Evolutionary conservation across 2,329 filamentous ascomycete genomes (phyloP), one percentile per base, ranked within the genome.

Genomic region (Esteya vermicola): DNA sequence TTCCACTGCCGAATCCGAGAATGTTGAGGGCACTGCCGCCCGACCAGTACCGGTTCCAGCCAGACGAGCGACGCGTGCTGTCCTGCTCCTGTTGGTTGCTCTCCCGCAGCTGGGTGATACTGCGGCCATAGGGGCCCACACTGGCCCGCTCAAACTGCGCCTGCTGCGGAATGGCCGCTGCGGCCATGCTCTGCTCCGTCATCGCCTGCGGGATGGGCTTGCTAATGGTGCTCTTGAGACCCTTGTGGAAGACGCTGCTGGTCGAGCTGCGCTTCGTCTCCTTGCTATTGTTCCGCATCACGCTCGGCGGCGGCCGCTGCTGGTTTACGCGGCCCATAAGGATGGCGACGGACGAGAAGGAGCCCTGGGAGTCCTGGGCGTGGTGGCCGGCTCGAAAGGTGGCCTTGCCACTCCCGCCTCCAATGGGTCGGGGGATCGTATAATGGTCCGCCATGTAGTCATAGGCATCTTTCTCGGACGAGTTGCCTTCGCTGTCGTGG

Each of bases 1-100:
- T 54, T 41, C 58, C 58, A 37, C 54, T 59, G 13, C 71, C 73
- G 39, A 77, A 71, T 13, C 75, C 76, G 8, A 82, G 62, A 20
- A 80, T 70, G 51, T 79, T 78, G 41, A 79, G 59, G 8, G 77
- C 71, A 48, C 78, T 81, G 39, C 80, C 81, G 38, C 78, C 79
- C 13, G 79, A 82, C 72, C 81, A 85, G 58, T 85, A 85, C 39
- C 74, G 65, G 56, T 83, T 84, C 81, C 81, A 85, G 36, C 79
- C 79, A 4, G 79, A 84, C 50, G 78, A 83, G 51, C 74, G 67
- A 41, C 75, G 67, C 18, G 64, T 60, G 33, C 58, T 59, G 36
- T 63, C 66, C 43, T 45, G 54, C 45, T 51, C 57, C 61, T 43
- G 61, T 61, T 47, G 23, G 43, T 42, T 14, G 10, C 43, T 42